These are phyloP conservation scores for Novymonas esmeraldas DNA, from an alignment of 208 protist genomes.

Conservation along the genomic window DNA sequence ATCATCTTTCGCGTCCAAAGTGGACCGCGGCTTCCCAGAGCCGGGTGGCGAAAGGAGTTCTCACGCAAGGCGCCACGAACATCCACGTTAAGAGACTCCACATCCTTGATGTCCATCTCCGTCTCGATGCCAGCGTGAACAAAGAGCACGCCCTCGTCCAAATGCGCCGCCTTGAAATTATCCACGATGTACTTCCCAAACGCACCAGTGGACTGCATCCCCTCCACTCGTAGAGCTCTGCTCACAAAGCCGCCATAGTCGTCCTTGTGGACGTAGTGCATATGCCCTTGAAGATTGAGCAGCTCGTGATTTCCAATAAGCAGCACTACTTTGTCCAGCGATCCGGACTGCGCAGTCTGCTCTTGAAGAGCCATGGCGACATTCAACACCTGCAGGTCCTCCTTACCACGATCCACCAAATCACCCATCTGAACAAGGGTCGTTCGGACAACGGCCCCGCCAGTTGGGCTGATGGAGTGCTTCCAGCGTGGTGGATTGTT, in stretches of 20 bases:
- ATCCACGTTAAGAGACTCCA: conserved; percentile 49
- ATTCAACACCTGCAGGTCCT: conserved; percentile 53
- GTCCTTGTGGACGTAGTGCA: conserved; percentile 67
- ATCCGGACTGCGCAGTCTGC: conserved; percentile 22
- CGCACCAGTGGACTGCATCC: conserved; percentile 43
- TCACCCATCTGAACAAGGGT: conserved; percentile 85
- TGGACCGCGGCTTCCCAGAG: conserved; percentile 57
- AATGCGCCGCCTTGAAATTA: conserved; percentile 55
- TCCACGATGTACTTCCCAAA: conserved; percentile 73
- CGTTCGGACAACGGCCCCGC: conserved; percentile 29
- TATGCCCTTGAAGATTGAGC: conserved; percentile 75
- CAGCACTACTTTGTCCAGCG: conserved; percentile 59
- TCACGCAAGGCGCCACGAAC: conserved; percentile 40
- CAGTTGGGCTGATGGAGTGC: conserved; percentile 11
- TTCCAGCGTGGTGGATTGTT: conserved; percentile 28
- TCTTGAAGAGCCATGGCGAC: conserved; percentile 58
- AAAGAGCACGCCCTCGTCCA: conserved; percentile 61
- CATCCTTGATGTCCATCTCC: conserved; percentile 25
- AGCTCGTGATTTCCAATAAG: conserved; percentile 90
- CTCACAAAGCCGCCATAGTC: conserved; percentile 62
- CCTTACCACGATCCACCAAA: conserved; percentile 75
- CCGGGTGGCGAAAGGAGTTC: conserved; percentile 30
- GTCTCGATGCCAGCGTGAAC: conserved; percentile 70
- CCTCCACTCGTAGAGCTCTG: conserved; percentile 39
- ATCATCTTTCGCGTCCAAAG: conserved; percentile 82